Conservation (phyloP, 2,329 filamentous ascomycete species). For the Cyphellophora europaea region DNA sequence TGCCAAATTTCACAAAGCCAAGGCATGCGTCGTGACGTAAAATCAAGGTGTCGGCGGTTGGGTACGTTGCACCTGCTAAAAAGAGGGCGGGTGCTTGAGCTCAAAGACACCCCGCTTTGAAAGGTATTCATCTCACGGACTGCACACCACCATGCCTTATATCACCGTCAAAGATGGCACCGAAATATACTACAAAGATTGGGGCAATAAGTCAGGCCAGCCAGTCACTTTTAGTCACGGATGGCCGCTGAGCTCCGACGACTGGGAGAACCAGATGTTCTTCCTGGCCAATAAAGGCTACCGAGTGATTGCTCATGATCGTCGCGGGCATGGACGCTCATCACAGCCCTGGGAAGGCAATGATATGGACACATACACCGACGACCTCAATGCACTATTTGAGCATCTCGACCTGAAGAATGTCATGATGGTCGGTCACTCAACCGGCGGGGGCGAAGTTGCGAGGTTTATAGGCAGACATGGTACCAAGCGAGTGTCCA, state of each 20-base stretch:
- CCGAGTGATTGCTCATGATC: constrained; percentile 24
- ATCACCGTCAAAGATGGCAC: constrained; percentile 30
- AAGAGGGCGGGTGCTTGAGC: no score
- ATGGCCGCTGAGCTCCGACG: constrained; percentile 32
- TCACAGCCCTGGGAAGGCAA: constrained; percentile 29
- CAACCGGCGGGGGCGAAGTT: constrained; percentile 34
- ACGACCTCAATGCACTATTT: constrained; percentile 29
- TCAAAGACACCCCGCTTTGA: no score
- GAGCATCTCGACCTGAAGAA: constrained; percentile 26
- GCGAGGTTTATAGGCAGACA: constrained; percentile 26
- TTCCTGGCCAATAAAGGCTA: constrained; percentile 28
- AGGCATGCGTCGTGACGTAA: no score
- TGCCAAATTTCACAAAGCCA: no score
- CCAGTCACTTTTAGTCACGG: constrained; percentile 30
- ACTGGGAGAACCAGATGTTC: constrained; percentile 31
- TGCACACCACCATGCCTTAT: constrained; percentile 20
- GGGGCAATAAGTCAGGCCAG: constrained; percentile 27
- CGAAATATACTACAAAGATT: constrained; percentile 34
- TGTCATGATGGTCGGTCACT: constrained; percentile 29
- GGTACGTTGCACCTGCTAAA: no score
- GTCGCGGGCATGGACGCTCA: constrained; percentile 30
- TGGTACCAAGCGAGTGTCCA: constrained; percentile 28
- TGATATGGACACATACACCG: constrained; percentile 30
- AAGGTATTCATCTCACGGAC: no score
- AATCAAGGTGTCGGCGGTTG: no score